Conservation (phyloP, 495 filamentous ascomycete genomes). For the Aspergillus bertholletiae region DNA sequence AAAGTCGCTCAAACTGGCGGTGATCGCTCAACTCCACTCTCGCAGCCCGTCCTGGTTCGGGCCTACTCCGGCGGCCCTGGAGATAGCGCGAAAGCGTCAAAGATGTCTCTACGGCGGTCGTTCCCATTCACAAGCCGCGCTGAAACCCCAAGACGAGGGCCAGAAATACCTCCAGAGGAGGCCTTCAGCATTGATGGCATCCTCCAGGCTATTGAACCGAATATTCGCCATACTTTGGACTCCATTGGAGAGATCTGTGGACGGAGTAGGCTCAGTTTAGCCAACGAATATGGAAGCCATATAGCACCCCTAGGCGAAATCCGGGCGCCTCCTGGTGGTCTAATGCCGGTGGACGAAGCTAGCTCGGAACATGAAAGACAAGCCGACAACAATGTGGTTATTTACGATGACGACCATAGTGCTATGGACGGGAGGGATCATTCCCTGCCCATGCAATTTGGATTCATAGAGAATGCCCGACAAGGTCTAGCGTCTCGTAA, state of each 20-base stretch:
- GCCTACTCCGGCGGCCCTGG: conserved; percentile 38
- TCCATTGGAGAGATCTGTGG: conserved; percentile 65
- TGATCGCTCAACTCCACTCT: conserved; percentile 24
- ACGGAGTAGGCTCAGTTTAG: conserved; percentile 56
- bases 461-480: conserved; percentile 30
- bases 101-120: conserved; percentile 35
- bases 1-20: conserved; percentile 8
- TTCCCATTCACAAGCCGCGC: conserved; percentile 25
- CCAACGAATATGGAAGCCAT: conserved; percentile 62
- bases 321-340: conserved; percentile 30
- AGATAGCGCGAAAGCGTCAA: conserved; percentile 16
- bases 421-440: conserved; percentile 26
- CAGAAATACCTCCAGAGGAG: conserved; percentile 43
- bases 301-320: conserved; percentile 60
- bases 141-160: conserved; percentile 13
- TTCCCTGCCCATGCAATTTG: conserved; percentile 29
- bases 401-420: conserved; percentile 35
- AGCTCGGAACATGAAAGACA: conserved; percentile 31
- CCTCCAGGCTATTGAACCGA: conserved; percentile 55
- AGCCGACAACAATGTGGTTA: conserved; percentile 28
- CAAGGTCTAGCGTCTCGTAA: conserved; percentile 12
- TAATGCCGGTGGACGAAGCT: conserved; percentile 42
- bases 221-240: conserved; percentile 53
- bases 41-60: conserved; percentile 44
- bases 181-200: conserved; percentile 61